These are phyloP conservation scores for Emergomyces pasteurianus DNA, from an alignment of 2,329 filamentous ascomycete species.

Conservation along the genomic window DNA sequence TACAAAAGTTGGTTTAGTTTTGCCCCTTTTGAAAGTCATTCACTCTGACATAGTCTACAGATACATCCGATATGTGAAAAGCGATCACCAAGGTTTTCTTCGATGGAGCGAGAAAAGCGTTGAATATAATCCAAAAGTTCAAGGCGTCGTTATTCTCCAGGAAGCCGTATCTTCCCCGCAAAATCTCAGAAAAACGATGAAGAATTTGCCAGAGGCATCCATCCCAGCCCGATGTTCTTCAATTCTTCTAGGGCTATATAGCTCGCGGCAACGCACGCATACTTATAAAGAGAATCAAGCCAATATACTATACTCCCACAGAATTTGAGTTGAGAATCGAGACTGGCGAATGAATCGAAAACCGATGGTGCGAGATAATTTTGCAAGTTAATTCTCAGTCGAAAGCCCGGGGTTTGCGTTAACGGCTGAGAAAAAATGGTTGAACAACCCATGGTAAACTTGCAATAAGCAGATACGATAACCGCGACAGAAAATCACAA, in stretches of 20 bases:
- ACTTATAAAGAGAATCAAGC: no score
- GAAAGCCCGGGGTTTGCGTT: neutral
- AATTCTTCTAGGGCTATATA: no score
- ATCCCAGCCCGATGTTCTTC: no score
- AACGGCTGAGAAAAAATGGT: neutral
- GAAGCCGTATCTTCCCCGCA: neutral
- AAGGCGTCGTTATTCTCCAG: no score
- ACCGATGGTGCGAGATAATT: neutral
- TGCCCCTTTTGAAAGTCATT: no score
- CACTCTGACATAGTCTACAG: no score
- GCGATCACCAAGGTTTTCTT: neutral
- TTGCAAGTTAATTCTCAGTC: neutral
- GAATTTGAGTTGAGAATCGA: no score
- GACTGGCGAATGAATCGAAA: neutral
- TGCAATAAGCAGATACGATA: neutral
- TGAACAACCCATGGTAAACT: neutral
- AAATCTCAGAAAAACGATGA: neutral
- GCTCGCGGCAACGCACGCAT: no score
- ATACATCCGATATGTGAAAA: neutral
- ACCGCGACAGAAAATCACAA: neutral
- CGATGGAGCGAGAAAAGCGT: neutral
- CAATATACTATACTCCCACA: no score
- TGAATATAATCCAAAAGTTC: no score
- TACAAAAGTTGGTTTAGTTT: no score
- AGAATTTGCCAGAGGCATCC: no score